Base-by-base conservation (phyloP, 345 rosid species). In the Psidium guajava region DNA sequence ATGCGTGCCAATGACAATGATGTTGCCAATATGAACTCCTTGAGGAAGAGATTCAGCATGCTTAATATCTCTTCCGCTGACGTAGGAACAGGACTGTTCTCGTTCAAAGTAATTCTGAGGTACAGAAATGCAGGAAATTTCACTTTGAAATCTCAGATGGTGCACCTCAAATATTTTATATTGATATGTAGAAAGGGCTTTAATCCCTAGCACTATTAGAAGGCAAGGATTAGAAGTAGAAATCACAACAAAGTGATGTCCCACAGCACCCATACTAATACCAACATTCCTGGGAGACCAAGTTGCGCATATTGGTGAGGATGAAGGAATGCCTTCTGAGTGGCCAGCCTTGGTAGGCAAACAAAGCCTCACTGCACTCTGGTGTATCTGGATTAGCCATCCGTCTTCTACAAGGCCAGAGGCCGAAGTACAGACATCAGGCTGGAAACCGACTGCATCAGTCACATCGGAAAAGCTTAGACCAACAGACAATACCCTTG, bases 181-280 rank as follows among this genome's bases (percentile, higher is more conserved):
- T 87, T 88, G 86, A 83, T 91, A 91, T 77, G 90, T 82, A 8
- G 96, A 92, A 77, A 90, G 86, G n/a, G 88, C 87, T 89, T 88
- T 94, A 81, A 96, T 91, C 88, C 98, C 98, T 87, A 97, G 98
- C 86, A 96, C 85, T 85, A 91, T 90, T 49, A 97, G 88, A 88
- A 93, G 91, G 87, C 96, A 97, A 85, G 99, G 99, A 90, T 93
- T 95, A 88, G 98, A 95, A 83, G 99, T 97, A 73, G 99, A 92
- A 92, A 97, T 92, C 86, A 94, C 90, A 86, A 97, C 90, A 89
- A 94, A 85, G 89, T 91, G 87, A 87, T 89, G 88, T 27, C 95
- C 97, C 87, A 97, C 98, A 84, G 99, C 98, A 87, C 99, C 99
- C 94, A 97, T 91, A 88, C 98, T 95, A 91, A 97, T 93, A 89